Percentiles rank a stretch among this genome's conserved stretches.
Conservation (phyloP, 345 rosid genomes). For the Pistacia vera region DNA sequence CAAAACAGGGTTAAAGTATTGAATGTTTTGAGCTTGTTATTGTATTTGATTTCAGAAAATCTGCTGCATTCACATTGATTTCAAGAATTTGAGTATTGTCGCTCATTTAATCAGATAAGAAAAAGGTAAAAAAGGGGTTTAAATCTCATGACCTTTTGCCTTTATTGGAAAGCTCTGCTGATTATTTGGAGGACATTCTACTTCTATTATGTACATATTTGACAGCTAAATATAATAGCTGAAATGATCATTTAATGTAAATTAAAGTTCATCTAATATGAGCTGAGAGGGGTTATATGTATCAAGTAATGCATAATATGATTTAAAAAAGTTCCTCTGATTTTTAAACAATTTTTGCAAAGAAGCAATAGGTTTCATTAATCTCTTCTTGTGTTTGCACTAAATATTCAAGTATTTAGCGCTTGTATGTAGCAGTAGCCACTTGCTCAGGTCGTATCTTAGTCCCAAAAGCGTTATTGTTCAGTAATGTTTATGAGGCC, state of each 20-base stretch:
- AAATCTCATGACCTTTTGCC: background rate
- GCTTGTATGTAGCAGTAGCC: background rate
- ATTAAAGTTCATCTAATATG: background rate
- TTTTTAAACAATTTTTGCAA: background rate
- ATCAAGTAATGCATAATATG: constrained; percentile 2
- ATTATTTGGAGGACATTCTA: background rate
- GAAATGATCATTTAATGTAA: constrained; percentile 22
- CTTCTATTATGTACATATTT: background rate
- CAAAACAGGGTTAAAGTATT: too few species aligned
- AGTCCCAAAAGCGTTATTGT: background rate
- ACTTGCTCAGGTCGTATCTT: background rate
- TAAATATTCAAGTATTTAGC: background rate
- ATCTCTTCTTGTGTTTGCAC: background rate
- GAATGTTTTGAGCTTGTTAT: too few species aligned
- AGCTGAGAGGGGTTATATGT: background rate
- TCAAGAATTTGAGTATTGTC: background rate
- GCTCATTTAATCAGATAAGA: background rate
- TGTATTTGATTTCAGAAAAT: background rate
- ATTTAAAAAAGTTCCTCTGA: background rate
- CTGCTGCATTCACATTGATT: background rate
- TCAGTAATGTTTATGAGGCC: background rate
- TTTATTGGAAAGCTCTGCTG: background rate
- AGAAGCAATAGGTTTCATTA: background rate
- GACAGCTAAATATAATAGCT: background rate
- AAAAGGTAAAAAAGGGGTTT: background rate